A percentile compares a stretch with the other conserved stretches of the same genome.
phyloP scores from a whole-genome alignment of 2,329 filamentous ascomycete genomes.

The Leptographium radiaticola region DNA sequence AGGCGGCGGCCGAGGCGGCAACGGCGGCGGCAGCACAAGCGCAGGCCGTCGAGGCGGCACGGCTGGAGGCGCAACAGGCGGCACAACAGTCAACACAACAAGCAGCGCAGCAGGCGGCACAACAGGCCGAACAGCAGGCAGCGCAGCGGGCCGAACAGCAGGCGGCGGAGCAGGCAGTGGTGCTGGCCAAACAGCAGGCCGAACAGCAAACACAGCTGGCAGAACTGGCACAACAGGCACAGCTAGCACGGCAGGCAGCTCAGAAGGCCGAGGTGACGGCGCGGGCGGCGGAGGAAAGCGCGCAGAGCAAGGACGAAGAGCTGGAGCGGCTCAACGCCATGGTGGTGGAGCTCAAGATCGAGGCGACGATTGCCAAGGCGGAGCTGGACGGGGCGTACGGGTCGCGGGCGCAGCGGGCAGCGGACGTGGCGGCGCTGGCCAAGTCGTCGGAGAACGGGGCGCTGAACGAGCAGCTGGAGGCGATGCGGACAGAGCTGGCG shows the following conservation, averaged over 20 bases:
- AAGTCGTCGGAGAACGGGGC: conserved; percentile 34
- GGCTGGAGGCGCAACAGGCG: neutral
- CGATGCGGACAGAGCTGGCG: conserved; percentile 36
- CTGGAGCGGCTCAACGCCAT: conserved; percentile 36
- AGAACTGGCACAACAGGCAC: neutral
- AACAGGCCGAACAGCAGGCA: neutral
- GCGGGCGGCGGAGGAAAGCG: conserved; percentile 16
- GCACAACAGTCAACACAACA: neutral
- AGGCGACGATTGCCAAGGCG: conserved; percentile 46
- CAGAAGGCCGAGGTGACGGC: conserved; percentile 10
- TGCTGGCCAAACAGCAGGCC: neutral
- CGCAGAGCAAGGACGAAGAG: conserved; percentile 27
- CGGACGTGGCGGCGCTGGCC: conserved; percentile 39
- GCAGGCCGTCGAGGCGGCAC: neutral
- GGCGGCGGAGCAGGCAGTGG: conserved; percentile 12
- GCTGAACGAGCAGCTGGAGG: conserved; percentile 33
- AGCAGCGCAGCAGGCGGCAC: neutral
- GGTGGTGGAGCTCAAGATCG: conserved; percentile 46
- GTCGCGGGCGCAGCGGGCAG: conserved; percentile 43
- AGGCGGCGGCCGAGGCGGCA: too few relatives aligned
- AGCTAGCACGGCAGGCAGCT: neutral
- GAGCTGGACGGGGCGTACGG: conserved; percentile 51
- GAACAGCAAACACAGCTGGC: conserved; percentile 6
- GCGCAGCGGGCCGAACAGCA: neutral
- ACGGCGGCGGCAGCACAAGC: neutral